These are phyloP conservation scores for Perilla frutescens DNA, from an alignment of 257 asterid species.

Conservation along the genomic window DNA sequence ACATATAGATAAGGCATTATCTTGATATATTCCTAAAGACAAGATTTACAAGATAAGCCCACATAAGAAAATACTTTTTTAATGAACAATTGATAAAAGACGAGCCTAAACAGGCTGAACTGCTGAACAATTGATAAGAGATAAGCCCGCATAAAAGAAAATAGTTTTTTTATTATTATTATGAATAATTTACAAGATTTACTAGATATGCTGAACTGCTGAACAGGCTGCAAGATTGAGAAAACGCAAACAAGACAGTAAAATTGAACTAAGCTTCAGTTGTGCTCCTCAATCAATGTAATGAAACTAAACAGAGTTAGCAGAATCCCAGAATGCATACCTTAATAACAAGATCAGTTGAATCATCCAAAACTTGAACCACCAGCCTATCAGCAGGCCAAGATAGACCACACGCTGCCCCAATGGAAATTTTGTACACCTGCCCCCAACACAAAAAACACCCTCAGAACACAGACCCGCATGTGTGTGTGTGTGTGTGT, in stretches of 20 bases:
- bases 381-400: slow-evolving; percentile 79
- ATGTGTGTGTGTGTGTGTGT: slow-evolving; percentile 7
- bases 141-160: too few relatives aligned
- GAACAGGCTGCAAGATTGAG: neutral
- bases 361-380: slow-evolving; percentile 82
- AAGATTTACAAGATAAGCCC: slow-evolving; percentile 7
- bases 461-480: slow-evolving; percentile 1
- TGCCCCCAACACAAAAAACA: slow-evolving; percentile 25
- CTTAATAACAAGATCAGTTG: slow-evolving; percentile 66
- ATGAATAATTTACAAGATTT: too few relatives aligned
- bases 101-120: neutral
- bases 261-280: neutral
- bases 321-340: slow-evolving; percentile 34
- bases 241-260: neutral
- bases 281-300: neutral
- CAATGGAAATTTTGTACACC: slow-evolving; percentile 84
- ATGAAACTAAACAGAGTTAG: neutral
- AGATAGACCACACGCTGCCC: slow-evolving; percentile 80
- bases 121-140: too few relatives aligned
- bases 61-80: neutral
- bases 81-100: neutral
- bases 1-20: neutral
- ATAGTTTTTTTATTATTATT: too few relatives aligned
- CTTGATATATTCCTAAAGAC: neutral
- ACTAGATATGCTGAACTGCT: too few relatives aligned